phyloP scores from a whole-genome alignment of 306 rosid species.

The Herpetospermum pedunculosum region DNA sequence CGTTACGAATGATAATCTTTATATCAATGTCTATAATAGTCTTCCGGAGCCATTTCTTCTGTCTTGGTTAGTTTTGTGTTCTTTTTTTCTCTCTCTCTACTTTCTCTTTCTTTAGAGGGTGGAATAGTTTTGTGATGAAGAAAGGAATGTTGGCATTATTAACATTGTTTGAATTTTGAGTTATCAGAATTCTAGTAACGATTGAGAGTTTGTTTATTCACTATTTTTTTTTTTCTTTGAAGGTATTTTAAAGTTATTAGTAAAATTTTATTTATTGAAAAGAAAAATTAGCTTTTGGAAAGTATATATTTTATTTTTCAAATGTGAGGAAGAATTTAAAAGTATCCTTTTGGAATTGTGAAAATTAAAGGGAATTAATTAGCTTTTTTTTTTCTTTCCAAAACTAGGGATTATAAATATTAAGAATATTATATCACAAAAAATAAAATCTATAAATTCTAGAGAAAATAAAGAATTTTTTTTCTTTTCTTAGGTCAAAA shows the following conservation, averaged over 20 bases:
- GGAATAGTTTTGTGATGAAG: neutral
- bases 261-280: neutral
- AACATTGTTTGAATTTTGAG: neutral
- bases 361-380: too few species aligned
- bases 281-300: neutral
- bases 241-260: too few species aligned
- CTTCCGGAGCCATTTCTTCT: slow-evolving; percentile 75
- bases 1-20: slow-evolving; percentile 76
- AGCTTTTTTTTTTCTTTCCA: too few species aligned
- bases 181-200: too few species aligned
- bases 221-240: neutral
- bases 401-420: too few species aligned
- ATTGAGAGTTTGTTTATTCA: neutral
- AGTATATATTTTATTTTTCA: neutral
- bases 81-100: neutral
- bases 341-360: neutral
- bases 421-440: too few species aligned
- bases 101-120: neutral
- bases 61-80: slow-evolving; percentile 43
- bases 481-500: too few species aligned
- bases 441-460: too few species aligned
- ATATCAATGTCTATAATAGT: slow-evolving; percentile 63
- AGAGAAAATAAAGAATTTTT: neutral
- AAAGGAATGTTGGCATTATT: neutral
- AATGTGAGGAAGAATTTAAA: neutral